Conservation (phyloP, 331 rosid genomes). For the Telfairia occidentalis region DNA sequence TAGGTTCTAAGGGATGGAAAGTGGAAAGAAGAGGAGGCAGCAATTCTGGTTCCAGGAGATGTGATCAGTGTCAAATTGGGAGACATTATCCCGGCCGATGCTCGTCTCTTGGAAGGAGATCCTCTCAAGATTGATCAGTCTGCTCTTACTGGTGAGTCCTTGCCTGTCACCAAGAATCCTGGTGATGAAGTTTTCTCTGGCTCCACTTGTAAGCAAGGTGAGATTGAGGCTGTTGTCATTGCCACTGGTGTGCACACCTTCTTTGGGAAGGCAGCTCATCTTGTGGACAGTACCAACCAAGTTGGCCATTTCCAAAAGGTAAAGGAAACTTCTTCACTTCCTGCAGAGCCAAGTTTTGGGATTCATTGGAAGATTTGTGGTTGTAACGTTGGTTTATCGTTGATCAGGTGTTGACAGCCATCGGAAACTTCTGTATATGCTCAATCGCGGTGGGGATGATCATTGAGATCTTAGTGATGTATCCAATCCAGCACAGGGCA, state of each 20-base stretch:
- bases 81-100: conserved; percentile 85
- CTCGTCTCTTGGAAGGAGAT: conserved; percentile 83
- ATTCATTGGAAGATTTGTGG: not conserved
- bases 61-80: conserved; percentile 80
- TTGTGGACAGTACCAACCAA: conserved; percentile 88
- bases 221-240: conserved; percentile 77
- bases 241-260: conserved; percentile 90
- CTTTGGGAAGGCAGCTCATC: conserved; percentile 92
- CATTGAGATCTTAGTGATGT: conserved; percentile 72
- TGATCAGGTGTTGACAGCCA: conserved; percentile 73
- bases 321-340: not conserved
- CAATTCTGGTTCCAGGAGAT: conserved; percentile 82
- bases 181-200: conserved; percentile 72
- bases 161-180: conserved; percentile 73
- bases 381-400: not conserved
- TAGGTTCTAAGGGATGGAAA: conserved; percentile 76
- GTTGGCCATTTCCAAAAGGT: conserved; percentile 93
- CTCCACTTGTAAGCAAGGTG: conserved; percentile 91
- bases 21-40: conserved; percentile 72
- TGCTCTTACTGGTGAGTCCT: conserved; percentile 85
- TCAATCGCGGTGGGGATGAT: conserved; percentile 68
- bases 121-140: conserved; percentile 80
- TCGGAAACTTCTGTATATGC: conserved; percentile 92
- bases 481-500: conserved; percentile 56
- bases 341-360: not conserved